Evolutionary conservation across 257 asterid species (phyloP), one percentile per base, ranked within the genome.

Genomic region (Sherardia arvensis): DNA sequence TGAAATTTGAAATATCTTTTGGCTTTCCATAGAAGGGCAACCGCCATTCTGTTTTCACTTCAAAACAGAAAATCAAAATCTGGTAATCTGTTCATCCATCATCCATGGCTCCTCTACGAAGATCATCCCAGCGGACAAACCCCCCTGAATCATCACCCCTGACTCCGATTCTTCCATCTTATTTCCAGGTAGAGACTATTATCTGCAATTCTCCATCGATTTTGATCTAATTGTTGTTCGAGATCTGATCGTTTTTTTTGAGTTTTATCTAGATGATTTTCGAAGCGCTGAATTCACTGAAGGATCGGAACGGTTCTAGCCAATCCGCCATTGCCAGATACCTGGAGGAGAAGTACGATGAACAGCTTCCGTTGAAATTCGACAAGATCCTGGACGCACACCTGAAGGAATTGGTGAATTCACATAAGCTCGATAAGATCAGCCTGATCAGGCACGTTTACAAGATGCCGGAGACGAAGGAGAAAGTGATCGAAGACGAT

Each of bases 281-380:
- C 15, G 88, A 86, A 69, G 91, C 95, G 14, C 77, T 86, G 51
- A 80, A 78, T 4, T 29, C 84, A 1, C 70, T 81, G 73, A 86
- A 86, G 74, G 87, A 86, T 66, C 81, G 81, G 11, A 73, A 71
- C 0, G 88, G 91, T 0, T 78, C 88, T 0, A 86, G 88, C 80
- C 91, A 86, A 14, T 84, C 88, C 0, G 79, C 88, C 7, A 82
- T 84, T n/a, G 83, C 88, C 4, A 80, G 78, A 66, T 86, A 66
- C 75, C 69, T 84, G 0, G 78, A 80, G 57, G 82, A 69, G 1
- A 75, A 86, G 62, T 81, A 80, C 77, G 5, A 63, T 1, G 45
- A 74, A 14, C 49, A 21, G 21, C 86, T 86, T 38, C 90, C 86
- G 12, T 69, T 77, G 4, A 83, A 78, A 63, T 86, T 81, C 78